Evolutionary conservation across 352 stramenopile genomes (phyloP).

Genomic region (Globisporangium spinosum): DNA sequence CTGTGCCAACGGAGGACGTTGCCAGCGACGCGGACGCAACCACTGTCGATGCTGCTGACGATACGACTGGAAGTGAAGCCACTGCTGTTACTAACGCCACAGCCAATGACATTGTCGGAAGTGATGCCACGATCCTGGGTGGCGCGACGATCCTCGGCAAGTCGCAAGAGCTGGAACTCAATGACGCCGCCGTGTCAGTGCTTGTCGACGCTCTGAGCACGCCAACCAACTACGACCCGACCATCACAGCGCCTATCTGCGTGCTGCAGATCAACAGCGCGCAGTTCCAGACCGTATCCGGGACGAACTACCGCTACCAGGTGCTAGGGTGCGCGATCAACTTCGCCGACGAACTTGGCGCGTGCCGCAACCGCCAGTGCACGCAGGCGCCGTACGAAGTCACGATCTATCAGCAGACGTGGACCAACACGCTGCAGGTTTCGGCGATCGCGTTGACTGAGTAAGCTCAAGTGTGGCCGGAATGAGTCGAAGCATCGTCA

Average conservation of each 20-base stretch:
- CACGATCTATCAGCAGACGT: slow-evolving; percentile 35
- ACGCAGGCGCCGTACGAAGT: slow-evolving; percentile 31
- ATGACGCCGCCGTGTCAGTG: slow-evolving; percentile 15
- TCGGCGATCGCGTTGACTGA: slow-evolving; percentile 29
- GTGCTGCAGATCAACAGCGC: slow-evolving; percentile 35
- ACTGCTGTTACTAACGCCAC: background rate
- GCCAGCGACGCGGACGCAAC: background rate
- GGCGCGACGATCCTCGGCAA: slow-evolving; percentile 5
- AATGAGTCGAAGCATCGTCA: background rate
- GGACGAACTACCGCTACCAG: slow-evolving; percentile 61
- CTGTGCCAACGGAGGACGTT: background rate
- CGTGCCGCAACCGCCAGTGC: slow-evolving; percentile 40
- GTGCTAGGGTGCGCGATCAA: slow-evolving; percentile 41
- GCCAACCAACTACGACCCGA: slow-evolving; percentile 26
- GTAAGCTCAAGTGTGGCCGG: slow-evolving; percentile 12
- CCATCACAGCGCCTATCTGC: slow-evolving; percentile 34
- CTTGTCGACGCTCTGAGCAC: slow-evolving; percentile 36
- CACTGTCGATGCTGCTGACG: background rate
- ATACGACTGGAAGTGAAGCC: background rate
- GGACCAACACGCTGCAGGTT: slow-evolving; percentile 37
- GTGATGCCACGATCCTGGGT: slow-evolving; percentile 3
- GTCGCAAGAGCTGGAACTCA: slow-evolving; percentile 7
- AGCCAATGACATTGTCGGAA: background rate
- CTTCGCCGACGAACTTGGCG: slow-evolving; percentile 32
- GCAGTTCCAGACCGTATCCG: slow-evolving; percentile 39